Conservation (phyloP, 1,284 basidiomycete species). For the Phlebopus sp. region DNA sequence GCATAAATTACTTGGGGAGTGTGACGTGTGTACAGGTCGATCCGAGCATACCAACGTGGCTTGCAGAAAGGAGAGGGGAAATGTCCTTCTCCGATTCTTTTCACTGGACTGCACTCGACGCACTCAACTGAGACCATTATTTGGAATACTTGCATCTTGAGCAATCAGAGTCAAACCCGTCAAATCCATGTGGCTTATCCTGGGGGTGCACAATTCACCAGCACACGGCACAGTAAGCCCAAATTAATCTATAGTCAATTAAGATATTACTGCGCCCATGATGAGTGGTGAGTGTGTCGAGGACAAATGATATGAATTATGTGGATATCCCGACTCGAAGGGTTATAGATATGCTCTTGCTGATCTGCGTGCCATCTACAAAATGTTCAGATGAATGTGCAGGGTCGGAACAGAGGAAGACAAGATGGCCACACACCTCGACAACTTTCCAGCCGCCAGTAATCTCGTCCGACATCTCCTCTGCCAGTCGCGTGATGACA, state of each 20-base stretch:
- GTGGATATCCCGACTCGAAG: constrained; percentile 1
- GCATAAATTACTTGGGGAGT: not conserved
- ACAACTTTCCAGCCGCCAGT: constrained; percentile 99
- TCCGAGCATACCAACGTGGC: too few species aligned
- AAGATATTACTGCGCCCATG: constrained; percentile 25
- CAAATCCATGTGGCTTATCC: too few species aligned
- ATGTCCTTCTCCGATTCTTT: too few species aligned
- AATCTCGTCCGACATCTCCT: constrained; percentile 85
- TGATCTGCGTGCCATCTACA: constrained; percentile 38
- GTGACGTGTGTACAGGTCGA: too few species aligned
- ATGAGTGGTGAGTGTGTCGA: constrained; percentile 32
- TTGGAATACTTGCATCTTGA: too few species aligned
- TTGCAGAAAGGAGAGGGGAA: too few species aligned
- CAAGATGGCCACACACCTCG: constrained; percentile 56
- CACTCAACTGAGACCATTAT: too few species aligned
- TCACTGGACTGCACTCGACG: too few species aligned
- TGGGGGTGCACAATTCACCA: too few species aligned
- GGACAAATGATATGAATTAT: constrained; percentile 20
- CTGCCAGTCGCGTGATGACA: constrained; percentile 85
- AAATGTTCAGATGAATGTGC: not conserved
- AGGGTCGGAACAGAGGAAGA: not conserved
- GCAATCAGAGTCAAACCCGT: too few species aligned
- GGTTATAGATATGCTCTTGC: constrained; percentile 36
- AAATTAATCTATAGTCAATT: constrained; percentile 25
- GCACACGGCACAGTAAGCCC: too few species aligned